phyloP scores from a whole-genome alignment of 1,139 yeast species.

The Candida sp. region DNA sequence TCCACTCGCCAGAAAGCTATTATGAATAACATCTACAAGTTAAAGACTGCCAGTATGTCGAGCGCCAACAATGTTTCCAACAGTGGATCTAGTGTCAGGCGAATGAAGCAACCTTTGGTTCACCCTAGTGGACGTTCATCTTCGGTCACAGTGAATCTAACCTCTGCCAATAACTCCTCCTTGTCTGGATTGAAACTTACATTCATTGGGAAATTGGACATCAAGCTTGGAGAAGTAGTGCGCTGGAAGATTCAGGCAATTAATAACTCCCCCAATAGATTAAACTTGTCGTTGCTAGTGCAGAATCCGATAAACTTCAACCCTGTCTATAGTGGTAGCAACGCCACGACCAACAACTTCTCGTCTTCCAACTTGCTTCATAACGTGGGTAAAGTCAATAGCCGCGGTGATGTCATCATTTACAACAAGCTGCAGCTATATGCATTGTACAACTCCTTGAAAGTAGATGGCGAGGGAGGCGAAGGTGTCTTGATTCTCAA shows the following conservation, averaged over 20 bases:
- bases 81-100: constrained; percentile 6
- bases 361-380: constrained; percentile 12
- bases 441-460: constrained; percentile 38
- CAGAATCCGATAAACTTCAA: constrained; percentile 31
- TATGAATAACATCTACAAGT: constrained; percentile 21
- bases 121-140: constrained; percentile 34
- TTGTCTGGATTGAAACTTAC: constrained; percentile 59
- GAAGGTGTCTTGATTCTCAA: constrained; percentile 61
- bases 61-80: constrained; percentile 6
- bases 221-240: constrained; percentile 62
- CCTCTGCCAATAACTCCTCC: constrained; percentile 33
- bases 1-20: constrained; percentile 22
- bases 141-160: constrained; percentile 47
- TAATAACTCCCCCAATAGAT: constrained; percentile 53
- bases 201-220: constrained; percentile 65
- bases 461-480: constrained; percentile 28
- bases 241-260: constrained; percentile 73
- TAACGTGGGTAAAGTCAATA: constrained; percentile 1
- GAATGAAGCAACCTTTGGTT: constrained; percentile 16
- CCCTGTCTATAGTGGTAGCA: constrained; percentile 17
- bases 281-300: constrained; percentile 48
- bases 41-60: constrained; percentile 16
- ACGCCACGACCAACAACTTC: constrained; percentile 12
- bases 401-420: constrained; percentile 18
- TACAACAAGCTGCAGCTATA: constrained; percentile 29